A percentile compares a stretch with the other conserved stretches of the same genome.
phyloP scores from a whole-genome alignment of 768 basidiomycete species.

The Neoboletus magnificus region DNA sequence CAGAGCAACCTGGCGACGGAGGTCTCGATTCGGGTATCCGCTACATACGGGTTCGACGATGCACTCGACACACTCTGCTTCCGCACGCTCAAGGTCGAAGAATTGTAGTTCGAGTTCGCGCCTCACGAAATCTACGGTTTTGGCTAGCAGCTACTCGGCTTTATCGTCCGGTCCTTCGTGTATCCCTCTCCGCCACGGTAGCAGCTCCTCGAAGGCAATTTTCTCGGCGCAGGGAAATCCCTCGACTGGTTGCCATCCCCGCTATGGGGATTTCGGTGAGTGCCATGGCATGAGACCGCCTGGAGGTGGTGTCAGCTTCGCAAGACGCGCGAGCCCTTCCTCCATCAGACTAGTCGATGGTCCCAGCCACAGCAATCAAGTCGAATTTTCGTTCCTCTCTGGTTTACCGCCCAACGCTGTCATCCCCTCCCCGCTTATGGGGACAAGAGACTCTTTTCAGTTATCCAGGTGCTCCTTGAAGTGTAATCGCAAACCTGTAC shows the following conservation, averaged over 20 bases:
- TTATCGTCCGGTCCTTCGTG: neutral
- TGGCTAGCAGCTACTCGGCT: slow-evolving; percentile 1
- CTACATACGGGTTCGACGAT: slow-evolving; percentile 4
- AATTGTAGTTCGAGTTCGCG: slow-evolving; percentile 4
- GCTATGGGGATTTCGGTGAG: slow-evolving; percentile 9
- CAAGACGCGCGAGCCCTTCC: slow-evolving; percentile 14
- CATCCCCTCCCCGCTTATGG: slow-evolving; percentile 21
- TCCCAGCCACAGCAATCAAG: slow-evolving; percentile 9
- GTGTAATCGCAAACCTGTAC: slow-evolving; percentile 12
- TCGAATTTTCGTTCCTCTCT: slow-evolving; percentile 25
- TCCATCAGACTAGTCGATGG: slow-evolving; percentile 28
- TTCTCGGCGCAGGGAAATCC: neutral
- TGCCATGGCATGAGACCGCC: neutral
- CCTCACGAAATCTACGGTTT: slow-evolving; percentile 7
- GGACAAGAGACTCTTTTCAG: slow-evolving; percentile 30
- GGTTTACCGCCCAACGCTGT: slow-evolving; percentile 17
- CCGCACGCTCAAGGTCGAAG: neutral
- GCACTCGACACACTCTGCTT: slow-evolving; percentile 6
- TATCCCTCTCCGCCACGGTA: neutral
- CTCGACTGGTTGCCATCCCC: neutral
- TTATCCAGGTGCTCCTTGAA: slow-evolving; percentile 16
- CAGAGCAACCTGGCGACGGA: slow-evolving; percentile 3
- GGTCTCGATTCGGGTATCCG: slow-evolving; percentile 7
- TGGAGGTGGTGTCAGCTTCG: neutral
- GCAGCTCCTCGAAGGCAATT: neutral